These are phyloP conservation scores for Xylaria hypoxylon DNA, from an alignment of 2,329 filamentous ascomycete genomes.

Conservation along the genomic window DNA sequence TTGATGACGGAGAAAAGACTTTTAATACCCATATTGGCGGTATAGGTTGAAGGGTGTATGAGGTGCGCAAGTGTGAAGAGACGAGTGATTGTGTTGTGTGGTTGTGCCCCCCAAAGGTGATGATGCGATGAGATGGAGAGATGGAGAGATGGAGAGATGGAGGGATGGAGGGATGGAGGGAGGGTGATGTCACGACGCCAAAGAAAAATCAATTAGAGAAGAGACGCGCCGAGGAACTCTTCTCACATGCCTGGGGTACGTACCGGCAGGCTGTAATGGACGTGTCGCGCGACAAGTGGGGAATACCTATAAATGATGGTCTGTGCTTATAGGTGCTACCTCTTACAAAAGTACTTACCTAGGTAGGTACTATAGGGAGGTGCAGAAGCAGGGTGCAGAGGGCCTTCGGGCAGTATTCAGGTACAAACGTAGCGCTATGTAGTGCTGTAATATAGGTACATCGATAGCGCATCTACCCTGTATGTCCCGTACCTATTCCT, in stretches of 20 bases:
- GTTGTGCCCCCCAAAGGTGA: background rate
- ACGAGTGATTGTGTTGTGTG: background rate
- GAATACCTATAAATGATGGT: too few species aligned
- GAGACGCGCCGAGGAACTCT: slow-evolving; percentile 11
- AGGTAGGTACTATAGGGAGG: too few species aligned
- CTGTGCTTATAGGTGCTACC: background rate
- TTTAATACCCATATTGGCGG: slow-evolving; percentile 70
- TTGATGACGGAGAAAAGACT: slow-evolving; percentile 84
- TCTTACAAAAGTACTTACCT: too few species aligned
- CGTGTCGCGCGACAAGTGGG: slow-evolving; percentile 30
- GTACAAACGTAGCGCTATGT: too few species aligned
- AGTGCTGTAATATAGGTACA: too few species aligned
- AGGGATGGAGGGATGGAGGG: background rate
- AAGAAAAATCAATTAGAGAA: slow-evolving; percentile 32
- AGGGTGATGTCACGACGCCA: slow-evolving; percentile 40
- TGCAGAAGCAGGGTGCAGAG: too few species aligned
- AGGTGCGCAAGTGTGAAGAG: background rate
- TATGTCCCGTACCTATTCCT: too few species aligned
- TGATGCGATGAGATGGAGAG: background rate
- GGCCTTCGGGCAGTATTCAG: too few species aligned
- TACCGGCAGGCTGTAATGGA: background rate
- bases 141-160: background rate
- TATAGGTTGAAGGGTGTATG: slow-evolving; percentile 3
- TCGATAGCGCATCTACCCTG: too few species aligned
- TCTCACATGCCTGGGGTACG: too few species aligned